Base-by-base conservation (phyloP, 495 filamentous ascomycete species). In the Pseudoneurospora amorphoporcata region DNA sequence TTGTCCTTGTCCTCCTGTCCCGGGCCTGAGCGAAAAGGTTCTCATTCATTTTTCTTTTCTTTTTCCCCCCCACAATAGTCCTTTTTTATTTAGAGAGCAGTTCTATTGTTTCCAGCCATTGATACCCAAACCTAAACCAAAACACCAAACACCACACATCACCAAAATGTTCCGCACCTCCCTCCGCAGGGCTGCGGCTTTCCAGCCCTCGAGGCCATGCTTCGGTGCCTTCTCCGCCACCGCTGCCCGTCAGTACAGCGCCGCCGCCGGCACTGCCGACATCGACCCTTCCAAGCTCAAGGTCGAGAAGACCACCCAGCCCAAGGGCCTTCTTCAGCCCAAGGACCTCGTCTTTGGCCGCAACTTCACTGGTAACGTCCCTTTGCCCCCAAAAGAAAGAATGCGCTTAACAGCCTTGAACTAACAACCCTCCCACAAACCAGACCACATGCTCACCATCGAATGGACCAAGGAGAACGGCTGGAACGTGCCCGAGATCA, bases 401-500 rank as follows among this genome's bases (percentile, higher is more conserved):
- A 39, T 39, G 19, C n/a, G 29, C 69, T 45, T 42, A 45, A 32
- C 70, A 53, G 45, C 29, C 17, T 61, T 61, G 14, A 2, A 61
- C 53, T 61, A 32, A 61, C 53, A 47, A 58, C 45, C 29, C 10
- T 41, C n/a, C 43, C 29, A 23, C 71, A 9, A 75, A 23, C 23
- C 76, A 94, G 95, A 97, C 84, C 95, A 99, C 83, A 99, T 99
- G 96, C 89, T 99, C 74, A 90, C 91, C 42, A 85, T 96, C 73
- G 95, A 98, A 87, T 99, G 95, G 95, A 93, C 92, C 35, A 90
- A 94, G 70, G 79, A 83, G 35, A 84, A 90, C 69, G 85, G 85
- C 74, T 99, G 95, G 95, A 86, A 90, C 38, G 79, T 89, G 8
- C 92, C 95, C 58, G 85, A 86, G 16, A 97, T 99, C 76, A 88